phyloP scores from a whole-genome alignment of 2,329 filamentous ascomycete species.

The Nemania bipapillata region DNA sequence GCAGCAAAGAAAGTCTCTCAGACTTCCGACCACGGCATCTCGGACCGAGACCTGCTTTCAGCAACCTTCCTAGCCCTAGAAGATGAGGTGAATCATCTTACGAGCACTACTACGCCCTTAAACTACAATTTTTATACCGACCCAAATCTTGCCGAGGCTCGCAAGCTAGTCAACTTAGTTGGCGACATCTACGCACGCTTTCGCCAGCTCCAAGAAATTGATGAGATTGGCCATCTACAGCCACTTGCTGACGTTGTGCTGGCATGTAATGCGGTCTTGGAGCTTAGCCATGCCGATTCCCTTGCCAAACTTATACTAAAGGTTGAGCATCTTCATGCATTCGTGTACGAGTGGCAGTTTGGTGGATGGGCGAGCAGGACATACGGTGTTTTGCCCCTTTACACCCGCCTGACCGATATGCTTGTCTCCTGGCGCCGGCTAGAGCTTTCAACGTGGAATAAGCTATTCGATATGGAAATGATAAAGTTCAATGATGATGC shows the following conservation, averaged over 20 bases:
- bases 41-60: slow-evolving; percentile 70
- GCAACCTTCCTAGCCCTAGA: slow-evolving; percentile 73
- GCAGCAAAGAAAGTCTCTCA: slow-evolving; percentile 56
- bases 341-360: slow-evolving; percentile 92
- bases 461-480: slow-evolving; percentile 84
- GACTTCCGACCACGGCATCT: slow-evolving; percentile 50
- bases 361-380: slow-evolving; percentile 84
- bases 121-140: slow-evolving; percentile 92
- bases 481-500: slow-evolving; percentile 80
- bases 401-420: slow-evolving; percentile 80
- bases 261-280: slow-evolving; percentile 78
- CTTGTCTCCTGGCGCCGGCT: slow-evolving; percentile 90
- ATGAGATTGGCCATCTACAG: slow-evolving; percentile 77
- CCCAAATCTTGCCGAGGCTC: slow-evolving; percentile 78
- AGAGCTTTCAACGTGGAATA: slow-evolving; percentile 91
- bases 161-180: slow-evolving; percentile 76
- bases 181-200: slow-evolving; percentile 78
- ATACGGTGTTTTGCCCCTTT: slow-evolving; percentile 74
- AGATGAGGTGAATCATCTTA: slow-evolving; percentile 66
- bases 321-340: slow-evolving; percentile 85
- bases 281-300: slow-evolving; percentile 81
- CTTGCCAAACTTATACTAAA: slow-evolving; percentile 86
- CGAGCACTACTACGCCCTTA: slow-evolving; percentile 51
- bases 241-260: slow-evolving; percentile 80
- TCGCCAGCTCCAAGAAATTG: slow-evolving; percentile 71